These are phyloP conservation scores for Penicillium tannophilum DNA, from an alignment of 495 filamentous ascomycete species.

Conservation along the genomic window DNA sequence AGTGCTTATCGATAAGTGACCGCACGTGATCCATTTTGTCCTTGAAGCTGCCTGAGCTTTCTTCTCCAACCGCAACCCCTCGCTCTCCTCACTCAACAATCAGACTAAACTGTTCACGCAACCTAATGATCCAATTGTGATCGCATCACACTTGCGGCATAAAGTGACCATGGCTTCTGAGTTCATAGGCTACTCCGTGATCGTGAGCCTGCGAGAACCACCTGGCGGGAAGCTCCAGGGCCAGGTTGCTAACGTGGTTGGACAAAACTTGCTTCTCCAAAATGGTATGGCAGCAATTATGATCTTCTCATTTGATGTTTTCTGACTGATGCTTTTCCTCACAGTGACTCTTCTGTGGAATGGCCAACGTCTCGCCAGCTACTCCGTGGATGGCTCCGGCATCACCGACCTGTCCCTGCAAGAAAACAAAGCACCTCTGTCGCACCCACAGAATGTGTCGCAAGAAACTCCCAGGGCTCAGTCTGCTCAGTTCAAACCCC, in stretches of 20 bases:
- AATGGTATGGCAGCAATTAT: constrained; percentile 62
- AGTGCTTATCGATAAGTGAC: constrained; percentile 21
- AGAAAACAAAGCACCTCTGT: constrained; percentile 26
- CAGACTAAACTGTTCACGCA: neutral
- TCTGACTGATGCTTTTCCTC: constrained; percentile 7
- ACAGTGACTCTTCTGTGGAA: constrained; percentile 53
- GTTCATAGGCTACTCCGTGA: constrained; percentile 79
- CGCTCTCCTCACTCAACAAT: neutral
- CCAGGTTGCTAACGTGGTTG: constrained; percentile 71
- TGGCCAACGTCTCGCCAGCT: constrained; percentile 48
- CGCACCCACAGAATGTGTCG: neutral
- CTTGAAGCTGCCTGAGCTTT: constrained; percentile 19
- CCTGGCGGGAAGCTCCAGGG: constrained; percentile 68
- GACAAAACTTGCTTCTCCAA: constrained; percentile 70
- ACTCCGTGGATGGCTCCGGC: constrained; percentile 54
- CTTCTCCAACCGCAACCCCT: constrained; percentile 3
- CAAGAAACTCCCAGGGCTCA: neutral
- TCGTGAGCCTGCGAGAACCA: constrained; percentile 71
- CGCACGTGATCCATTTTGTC: constrained; percentile 13
- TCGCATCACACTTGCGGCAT: neutral
- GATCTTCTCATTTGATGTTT: neutral
- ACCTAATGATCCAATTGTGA: constrained; percentile 14
- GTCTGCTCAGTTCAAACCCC: constrained; percentile 6
- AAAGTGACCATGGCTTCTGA: constrained; percentile 57
- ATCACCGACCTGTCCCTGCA: constrained; percentile 60